A percentile compares a stretch with the other conserved stretches of the same genome.
Evolutionary conservation across 2,329 filamentous ascomycete genomes (phyloP).

Genomic region (Calonectria pseudoreteaudii): DNA sequence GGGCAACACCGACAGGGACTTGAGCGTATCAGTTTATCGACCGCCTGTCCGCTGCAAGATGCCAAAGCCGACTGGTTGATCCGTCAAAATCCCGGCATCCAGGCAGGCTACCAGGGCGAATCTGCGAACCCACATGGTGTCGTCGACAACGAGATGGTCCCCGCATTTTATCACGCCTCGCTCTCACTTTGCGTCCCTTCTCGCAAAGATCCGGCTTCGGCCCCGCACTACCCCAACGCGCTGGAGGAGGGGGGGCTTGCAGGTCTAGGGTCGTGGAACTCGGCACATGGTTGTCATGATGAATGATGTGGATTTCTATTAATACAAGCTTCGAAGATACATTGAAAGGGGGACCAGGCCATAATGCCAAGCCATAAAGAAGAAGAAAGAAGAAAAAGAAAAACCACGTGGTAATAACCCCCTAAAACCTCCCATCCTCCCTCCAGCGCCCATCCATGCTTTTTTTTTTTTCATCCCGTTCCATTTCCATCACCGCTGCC

Average conservation of each 20-base stretch:
- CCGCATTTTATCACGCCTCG: not conserved
- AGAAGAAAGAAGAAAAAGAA: not conserved
- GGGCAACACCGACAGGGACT: not conserved
- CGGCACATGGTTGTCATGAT: slow-evolving; percentile 3
- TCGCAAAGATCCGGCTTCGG: not conserved
- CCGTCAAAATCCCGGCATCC: not conserved
- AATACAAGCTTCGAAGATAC: slow-evolving; percentile 5
- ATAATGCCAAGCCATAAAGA: not conserved
- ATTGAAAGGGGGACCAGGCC: not conserved
- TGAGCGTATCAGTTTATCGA: not conserved
- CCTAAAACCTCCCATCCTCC: not conserved
- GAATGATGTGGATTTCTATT: not conserved
- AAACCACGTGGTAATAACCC: not conserved
- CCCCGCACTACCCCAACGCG: not conserved
- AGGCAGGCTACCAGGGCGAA: not conserved
- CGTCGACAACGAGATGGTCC: not conserved
- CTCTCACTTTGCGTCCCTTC: not conserved
- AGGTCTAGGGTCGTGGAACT: not conserved
- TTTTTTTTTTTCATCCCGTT: not conserved
- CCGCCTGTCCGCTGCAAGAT: not conserved
- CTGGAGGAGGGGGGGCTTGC: not conserved
- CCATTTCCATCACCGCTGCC: not conserved
- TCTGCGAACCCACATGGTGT: not conserved
- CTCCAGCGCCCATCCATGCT: not conserved
- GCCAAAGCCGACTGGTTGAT: not conserved